Evolutionary conservation across 106 monocot species (phyloP).

Genomic region (Dioscorea dumetorum): DNA sequence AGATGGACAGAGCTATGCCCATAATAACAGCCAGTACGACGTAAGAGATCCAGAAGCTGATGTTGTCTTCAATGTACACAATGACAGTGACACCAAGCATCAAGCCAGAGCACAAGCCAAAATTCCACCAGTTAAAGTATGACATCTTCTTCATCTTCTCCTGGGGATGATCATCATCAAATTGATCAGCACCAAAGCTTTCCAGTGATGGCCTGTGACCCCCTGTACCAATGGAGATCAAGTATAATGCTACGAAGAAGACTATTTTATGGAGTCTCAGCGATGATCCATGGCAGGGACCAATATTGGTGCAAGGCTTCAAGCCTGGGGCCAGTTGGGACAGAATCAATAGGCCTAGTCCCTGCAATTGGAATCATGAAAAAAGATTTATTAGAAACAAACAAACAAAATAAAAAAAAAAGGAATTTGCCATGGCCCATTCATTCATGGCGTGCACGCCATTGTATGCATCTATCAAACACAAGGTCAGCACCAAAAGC

Average conservation of each 20-base stretch:
- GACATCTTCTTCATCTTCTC: constrained; percentile 81
- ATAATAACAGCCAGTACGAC: constrained; percentile 34
- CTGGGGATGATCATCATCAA: constrained; percentile 45
- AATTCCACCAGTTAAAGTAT: constrained; percentile 95
- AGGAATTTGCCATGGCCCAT: no score
- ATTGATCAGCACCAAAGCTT: constrained; percentile 90
- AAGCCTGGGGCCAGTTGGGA: constrained; percentile 50
- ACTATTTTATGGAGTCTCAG: constrained; percentile 29
- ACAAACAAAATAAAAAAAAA: no score
- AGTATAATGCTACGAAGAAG: constrained; percentile 66
- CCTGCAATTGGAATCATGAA: constrained; percentile 25
- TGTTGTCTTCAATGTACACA: constrained; percentile 55
- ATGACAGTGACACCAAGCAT: constrained; percentile 50
- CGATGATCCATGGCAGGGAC: background rate
- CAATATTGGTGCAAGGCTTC: constrained; percentile 22
- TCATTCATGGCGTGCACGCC: no score
- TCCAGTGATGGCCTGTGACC: constrained; percentile 78
- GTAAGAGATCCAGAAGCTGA: constrained; percentile 46
- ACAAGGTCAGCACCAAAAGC: no score
- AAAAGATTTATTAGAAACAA: no score
- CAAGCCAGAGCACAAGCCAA: constrained; percentile 45
- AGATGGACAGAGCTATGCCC: constrained; percentile 28
- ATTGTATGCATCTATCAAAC: no score
- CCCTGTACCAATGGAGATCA: constrained; percentile 66
- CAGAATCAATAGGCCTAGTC: constrained; percentile 38